These are phyloP conservation scores for Stachybotrys chartarum DNA, from an alignment of 2,329 filamentous ascomycete species.

Conservation along the genomic window DNA sequence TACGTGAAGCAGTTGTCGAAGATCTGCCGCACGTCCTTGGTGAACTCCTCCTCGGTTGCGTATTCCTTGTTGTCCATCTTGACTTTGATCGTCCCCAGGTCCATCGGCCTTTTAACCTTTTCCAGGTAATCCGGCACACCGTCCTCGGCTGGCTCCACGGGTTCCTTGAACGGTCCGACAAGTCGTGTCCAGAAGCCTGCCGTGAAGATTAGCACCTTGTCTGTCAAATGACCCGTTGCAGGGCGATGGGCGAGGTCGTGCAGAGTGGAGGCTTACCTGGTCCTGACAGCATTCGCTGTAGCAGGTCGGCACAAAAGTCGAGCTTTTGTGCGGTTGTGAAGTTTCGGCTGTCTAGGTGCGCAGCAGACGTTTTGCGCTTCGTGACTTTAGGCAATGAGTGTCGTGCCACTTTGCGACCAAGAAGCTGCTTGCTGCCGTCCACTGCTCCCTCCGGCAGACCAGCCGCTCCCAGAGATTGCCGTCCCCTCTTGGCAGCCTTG, in stretches of 20 bases:
- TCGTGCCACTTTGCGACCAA: conserved; percentile 18
- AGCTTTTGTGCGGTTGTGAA: conserved; percentile 39
- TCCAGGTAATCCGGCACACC: conserved; percentile 55
- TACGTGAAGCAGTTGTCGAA: conserved; percentile 60
- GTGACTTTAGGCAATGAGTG: conserved; percentile 24
- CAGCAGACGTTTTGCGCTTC: conserved; percentile 26
- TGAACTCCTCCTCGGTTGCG: conserved; percentile 43
- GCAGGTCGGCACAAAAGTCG: conserved; percentile 50
- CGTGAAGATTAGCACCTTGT: background rate
- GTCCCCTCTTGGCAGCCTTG: conserved; percentile 29
- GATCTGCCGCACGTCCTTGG: conserved; percentile 52
- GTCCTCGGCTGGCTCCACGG: conserved; percentile 49
- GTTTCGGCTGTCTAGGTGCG: conserved; percentile 19
- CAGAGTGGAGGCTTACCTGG: conserved; percentile 36
- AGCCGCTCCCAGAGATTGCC: conserved; percentile 25
- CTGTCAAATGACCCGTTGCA: background rate
- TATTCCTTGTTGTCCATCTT: conserved; percentile 53
- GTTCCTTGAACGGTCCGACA: conserved; percentile 53
- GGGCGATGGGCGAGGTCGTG: background rate
- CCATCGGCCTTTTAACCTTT: conserved; percentile 56
- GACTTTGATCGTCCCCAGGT: conserved; percentile 50
- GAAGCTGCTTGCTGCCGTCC: conserved; percentile 12
- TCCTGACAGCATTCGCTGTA: conserved; percentile 54
- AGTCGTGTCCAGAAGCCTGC: conserved; percentile 60
- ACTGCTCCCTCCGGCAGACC: conserved; percentile 5